phyloP scores from a whole-genome alignment of 2,329 filamentous ascomycete genomes.

The Ustilaginoidea virens region DNA sequence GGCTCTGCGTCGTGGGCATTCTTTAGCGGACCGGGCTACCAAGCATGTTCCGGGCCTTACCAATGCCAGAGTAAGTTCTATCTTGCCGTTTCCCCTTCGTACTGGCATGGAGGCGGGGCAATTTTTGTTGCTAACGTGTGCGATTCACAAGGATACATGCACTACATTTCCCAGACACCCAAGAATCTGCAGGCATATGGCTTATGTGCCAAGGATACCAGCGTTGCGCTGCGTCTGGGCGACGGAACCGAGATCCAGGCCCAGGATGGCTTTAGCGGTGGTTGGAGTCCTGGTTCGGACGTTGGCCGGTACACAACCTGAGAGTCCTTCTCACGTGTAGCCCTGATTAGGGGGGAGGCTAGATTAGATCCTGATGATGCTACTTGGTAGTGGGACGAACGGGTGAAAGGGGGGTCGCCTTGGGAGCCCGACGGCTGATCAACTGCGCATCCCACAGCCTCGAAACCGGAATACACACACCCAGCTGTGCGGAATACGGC shows the following conservation, averaged over 20 bases:
- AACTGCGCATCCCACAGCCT: too few relatives aligned
- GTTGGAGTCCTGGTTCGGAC: slow-evolving; percentile 18
- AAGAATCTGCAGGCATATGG: slow-evolving; percentile 24
- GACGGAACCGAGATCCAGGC: slow-evolving; percentile 18
- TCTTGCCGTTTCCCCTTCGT: not conserved
- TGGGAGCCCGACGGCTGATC: too few relatives aligned
- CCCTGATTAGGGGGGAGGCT: too few relatives aligned
- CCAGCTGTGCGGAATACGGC: too few relatives aligned
- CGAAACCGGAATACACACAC: too few relatives aligned
- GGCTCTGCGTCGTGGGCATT: slow-evolving; percentile 28
- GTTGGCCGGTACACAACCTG: slow-evolving; percentile 21
- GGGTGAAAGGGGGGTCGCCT: too few relatives aligned
- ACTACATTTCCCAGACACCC: slow-evolving; percentile 23
- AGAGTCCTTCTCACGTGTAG: too few relatives aligned
- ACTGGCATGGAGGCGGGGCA: too few relatives aligned
- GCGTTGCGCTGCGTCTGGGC: slow-evolving; percentile 18
- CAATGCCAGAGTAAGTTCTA: slow-evolving; percentile 3
- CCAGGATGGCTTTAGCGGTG: slow-evolving; percentile 18
- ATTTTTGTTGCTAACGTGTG: too few relatives aligned
- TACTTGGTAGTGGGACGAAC: too few relatives aligned
- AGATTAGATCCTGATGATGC: too few relatives aligned
- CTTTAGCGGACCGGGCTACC: slow-evolving; percentile 23
- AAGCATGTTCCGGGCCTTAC: slow-evolving; percentile 13
- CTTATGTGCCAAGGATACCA: slow-evolving; percentile 24
- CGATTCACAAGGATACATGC: slow-evolving; percentile 19